Conservation (phyloP, 768 basidiomycete species). For the Tulasnella calospora region DNA sequence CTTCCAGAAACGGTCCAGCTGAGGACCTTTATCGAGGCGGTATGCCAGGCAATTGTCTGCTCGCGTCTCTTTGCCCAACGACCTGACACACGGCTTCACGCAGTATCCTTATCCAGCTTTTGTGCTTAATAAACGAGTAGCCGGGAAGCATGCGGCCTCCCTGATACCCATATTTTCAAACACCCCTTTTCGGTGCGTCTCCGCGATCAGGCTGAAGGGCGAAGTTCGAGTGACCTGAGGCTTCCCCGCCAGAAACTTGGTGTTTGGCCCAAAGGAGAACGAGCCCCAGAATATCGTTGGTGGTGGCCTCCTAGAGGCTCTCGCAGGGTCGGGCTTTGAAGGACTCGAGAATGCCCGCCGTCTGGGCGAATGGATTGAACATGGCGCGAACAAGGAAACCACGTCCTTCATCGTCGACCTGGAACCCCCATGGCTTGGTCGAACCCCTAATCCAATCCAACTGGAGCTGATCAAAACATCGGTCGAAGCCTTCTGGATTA, state of each 20-base stretch:
- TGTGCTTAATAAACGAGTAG: slow-evolving; percentile 24
- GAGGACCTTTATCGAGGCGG: slow-evolving; percentile 3
- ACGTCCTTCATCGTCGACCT: slow-evolving; percentile 25
- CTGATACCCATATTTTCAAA: slow-evolving; percentile 29
- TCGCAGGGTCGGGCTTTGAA: slow-evolving; percentile 18
- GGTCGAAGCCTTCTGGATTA: slow-evolving; percentile 29
- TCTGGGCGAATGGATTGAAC: slow-evolving; percentile 24
- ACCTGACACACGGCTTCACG: neutral
- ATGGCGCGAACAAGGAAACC: neutral
- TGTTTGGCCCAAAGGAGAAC: slow-evolving; percentile 25
- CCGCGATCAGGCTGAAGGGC: neutral
- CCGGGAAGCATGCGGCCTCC: slow-evolving; percentile 23
- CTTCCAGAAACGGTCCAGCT: neutral
- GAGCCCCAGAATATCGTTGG: slow-evolving; percentile 11
- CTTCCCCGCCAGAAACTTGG: slow-evolving; percentile 15
- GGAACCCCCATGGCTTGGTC: slow-evolving; percentile 28
- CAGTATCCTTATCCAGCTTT: slow-evolving; percentile 31
- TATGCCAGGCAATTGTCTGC: neutral
- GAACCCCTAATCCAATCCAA: slow-evolving; percentile 11
- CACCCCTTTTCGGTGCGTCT: neutral
- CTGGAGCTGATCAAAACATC: slow-evolving; percentile 28
- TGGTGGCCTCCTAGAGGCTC: slow-evolving; percentile 25
- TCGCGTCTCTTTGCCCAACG: neutral
- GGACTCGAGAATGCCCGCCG: slow-evolving; percentile 11
- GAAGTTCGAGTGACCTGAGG: neutral